A percentile compares a stretch with the other conserved stretches of the same genome.
phyloP scores from a whole-genome alignment of 2,329 filamentous ascomycete species.

The Bertia moriformis region DNA sequence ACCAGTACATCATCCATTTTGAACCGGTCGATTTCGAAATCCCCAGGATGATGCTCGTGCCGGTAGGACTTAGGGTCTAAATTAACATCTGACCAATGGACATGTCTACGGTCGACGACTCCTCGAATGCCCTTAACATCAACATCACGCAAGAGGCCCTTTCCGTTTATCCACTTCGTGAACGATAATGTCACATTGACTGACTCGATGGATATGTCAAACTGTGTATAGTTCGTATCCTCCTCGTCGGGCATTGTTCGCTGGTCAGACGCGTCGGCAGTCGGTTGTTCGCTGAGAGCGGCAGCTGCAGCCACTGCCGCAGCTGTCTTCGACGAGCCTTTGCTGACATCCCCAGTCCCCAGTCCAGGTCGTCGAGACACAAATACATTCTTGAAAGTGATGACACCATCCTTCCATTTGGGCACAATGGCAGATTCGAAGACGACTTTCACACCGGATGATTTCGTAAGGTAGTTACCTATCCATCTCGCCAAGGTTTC shows the following conservation, averaged over 20 bases:
- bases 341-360: conserved; percentile 67
- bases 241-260: conserved; percentile 34
- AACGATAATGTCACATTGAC: conserved; percentile 96
- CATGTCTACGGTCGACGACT: conserved; percentile 76
- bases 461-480: conserved; percentile 87
- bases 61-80: conserved; percentile 76
- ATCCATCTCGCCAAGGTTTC: conserved; percentile 89
- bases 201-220: conserved; percentile 84
- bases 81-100: conserved; percentile 54
- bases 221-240: conserved; percentile 95
- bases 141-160: conserved; percentile 78
- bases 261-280: not conserved
- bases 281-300: not conserved
- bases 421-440: conserved; percentile 97
- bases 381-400: conserved; percentile 92
- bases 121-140: conserved; percentile 88
- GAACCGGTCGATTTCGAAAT: conserved; percentile 95
- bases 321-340: conserved; percentile 73
- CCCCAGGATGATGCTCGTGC: conserved; percentile 74
- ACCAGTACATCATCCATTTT: conserved; percentile 87
- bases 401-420: conserved; percentile 87
- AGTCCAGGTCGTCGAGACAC: conserved; percentile 83
- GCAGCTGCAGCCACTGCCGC: conserved; percentile 71
- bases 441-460: conserved; percentile 80
- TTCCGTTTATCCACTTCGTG: conserved; percentile 98